Base-by-base conservation (phyloP, 2,329 filamentous ascomycete genomes). In the Pseudogymnoascus sp. region DNA sequence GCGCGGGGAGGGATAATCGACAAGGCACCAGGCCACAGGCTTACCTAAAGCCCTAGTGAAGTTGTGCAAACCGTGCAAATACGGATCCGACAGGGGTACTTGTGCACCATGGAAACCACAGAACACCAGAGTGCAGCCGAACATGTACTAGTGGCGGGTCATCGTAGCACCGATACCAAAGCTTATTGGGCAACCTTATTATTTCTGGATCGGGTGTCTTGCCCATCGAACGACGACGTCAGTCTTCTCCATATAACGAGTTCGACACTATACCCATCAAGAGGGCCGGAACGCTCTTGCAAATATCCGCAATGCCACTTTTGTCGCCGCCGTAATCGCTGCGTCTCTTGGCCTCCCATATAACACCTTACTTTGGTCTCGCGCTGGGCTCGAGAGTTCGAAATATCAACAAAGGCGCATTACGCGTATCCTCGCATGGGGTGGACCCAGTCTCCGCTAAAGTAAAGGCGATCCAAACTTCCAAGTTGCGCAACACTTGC, bases 181-280 rank as follows among this genome's bases (percentile, higher is more conserved):
- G 47, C 47, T 54, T 54, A 54, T 54, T 54, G 47, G 47, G 25
- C 47, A 54, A 54, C 47, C 47, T 54, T 54, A 54, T 34, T 54
- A 54, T 54, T 54, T 54, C 47, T 54, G 28, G 47, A 54, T 54
- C 47, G 28, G 28, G 47, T 54, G 28, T 54, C 47, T 54, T 54
- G 47, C 28, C 28, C 28, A 54, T 54, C 47, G 47, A 54, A 54
- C 28, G 11, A 54, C 47, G 47, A 54, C 47, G 47, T 54, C 47
- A 54, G 47, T 54, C 47, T 32, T 32, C 28, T 54, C 47, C 47
- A 54, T 54, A 54, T 54, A 32, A 32, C 47, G 8, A 54, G 25
- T 54, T 54, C 47, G 47, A 54, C 47, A 32, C 47, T 32, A 12
- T n/a, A 34, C n/a, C n/a, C n/a, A 32, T 34, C n/a, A 54, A 34